These are phyloP conservation scores for Lodderomyces orthopsilosis DNA, from an alignment of 1,139 yeast genomes.

Conservation along the genomic window DNA sequence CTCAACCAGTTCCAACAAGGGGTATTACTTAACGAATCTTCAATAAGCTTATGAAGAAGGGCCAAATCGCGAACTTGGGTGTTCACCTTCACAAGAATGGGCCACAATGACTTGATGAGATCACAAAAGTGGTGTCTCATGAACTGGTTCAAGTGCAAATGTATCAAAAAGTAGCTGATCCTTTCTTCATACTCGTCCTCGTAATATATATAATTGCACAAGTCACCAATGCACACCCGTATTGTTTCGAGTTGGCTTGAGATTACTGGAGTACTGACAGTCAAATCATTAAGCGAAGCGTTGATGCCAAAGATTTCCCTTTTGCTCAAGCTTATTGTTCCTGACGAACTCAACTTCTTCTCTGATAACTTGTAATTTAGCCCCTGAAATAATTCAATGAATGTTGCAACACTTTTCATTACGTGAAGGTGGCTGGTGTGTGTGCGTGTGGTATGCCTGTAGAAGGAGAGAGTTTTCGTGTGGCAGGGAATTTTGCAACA, in stretches of 20 bases:
- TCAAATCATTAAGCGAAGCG: conserved; percentile 1
- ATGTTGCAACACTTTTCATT: neutral
- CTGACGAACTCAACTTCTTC: neutral
- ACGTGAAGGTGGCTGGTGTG: neutral
- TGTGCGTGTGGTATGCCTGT: neutral
- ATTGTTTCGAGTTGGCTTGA: neutral
- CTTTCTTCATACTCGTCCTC: conserved; percentile 6
- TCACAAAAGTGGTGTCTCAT: conserved; percentile 6
- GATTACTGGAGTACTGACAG: neutral
- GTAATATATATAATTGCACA: neutral
- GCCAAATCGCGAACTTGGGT: neutral
- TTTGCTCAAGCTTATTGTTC: neutral
- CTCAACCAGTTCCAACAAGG: conserved; percentile 8
- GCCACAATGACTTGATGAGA: conserved; percentile 9
- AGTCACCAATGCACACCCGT: neutral
- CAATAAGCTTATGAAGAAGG: conserved; percentile 7
- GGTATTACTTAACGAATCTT: conserved; percentile 3
- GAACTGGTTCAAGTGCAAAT: conserved; percentile 6
- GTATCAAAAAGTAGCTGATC: conserved; percentile 8
- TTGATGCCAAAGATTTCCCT: neutral
- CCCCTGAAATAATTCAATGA: neutral
- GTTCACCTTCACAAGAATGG: conserved; percentile 5
- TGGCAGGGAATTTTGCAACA: conserved; percentile 2
- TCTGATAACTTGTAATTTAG: neutral
- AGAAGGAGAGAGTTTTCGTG: neutral